phyloP scores from a whole-genome alignment of 768 basidiomycete species.

The Lactarius akahatsu region DNA sequence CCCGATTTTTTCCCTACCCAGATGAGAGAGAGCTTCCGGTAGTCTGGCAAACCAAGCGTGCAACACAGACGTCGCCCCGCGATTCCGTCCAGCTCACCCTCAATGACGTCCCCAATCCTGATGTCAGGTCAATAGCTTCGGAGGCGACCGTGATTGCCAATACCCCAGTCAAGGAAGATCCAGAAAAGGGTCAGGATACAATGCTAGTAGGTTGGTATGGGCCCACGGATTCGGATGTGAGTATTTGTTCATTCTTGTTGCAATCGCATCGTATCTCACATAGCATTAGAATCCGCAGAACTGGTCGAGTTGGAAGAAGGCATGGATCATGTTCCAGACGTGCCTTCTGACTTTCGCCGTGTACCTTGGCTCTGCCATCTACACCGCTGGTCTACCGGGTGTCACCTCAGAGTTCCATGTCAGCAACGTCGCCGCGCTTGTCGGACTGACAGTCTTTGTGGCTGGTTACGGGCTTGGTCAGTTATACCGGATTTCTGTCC shows the following conservation, averaged over 20 bases:
- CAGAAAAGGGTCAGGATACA: slow-evolving; percentile 26
- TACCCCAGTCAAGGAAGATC: slow-evolving; percentile 3
- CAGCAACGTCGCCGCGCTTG: slow-evolving; percentile 34
- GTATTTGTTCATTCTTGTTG: background rate
- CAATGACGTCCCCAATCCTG: background rate
- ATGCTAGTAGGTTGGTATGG: slow-evolving; percentile 35
- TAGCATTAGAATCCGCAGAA: slow-evolving; percentile 26
- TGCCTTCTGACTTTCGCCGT: slow-evolving; percentile 38
- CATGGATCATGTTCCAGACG: slow-evolving; percentile 37
- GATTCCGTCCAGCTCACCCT: slow-evolving; percentile 1
- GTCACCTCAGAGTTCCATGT: slow-evolving; percentile 35
- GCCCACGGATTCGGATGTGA: slow-evolving; percentile 27
- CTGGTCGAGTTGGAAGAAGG: slow-evolving; percentile 36
- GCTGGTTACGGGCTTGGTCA: slow-evolving; percentile 31
- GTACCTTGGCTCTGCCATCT: slow-evolving; percentile 41
- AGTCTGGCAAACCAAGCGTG: slow-evolving; percentile 20
- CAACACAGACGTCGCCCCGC: slow-evolving; percentile 7
- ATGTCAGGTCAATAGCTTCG: slow-evolving; percentile 11
- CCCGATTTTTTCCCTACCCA: slow-evolving; percentile 28
- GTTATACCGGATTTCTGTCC: background rate
- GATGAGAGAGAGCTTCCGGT: slow-evolving; percentile 28
- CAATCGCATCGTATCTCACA: background rate
- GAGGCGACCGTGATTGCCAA: background rate
- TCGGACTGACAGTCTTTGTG: slow-evolving; percentile 37
- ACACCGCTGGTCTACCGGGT: slow-evolving; percentile 35